Percentiles rank a stretch among this genome's conserved stretches.
phyloP scores from a whole-genome alignment of 148 eudicot genomes.

The Talinum fruticosum region DNA sequence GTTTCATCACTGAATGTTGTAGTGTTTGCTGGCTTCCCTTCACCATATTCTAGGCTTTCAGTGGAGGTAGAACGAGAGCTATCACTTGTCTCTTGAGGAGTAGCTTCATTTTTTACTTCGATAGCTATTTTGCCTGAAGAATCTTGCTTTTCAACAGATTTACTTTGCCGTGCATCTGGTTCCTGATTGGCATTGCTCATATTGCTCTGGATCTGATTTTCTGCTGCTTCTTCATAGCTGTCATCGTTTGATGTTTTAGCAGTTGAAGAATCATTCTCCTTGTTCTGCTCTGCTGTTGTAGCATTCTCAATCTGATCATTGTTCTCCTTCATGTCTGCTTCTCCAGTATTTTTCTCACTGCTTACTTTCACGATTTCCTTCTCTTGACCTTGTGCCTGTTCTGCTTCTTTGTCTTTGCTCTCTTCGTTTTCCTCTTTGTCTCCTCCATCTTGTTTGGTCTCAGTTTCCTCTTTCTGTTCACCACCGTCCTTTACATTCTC shows the following conservation, averaged over 20 bases:
- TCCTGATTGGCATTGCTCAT: constrained; percentile 7
- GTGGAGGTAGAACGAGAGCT: constrained; percentile 17
- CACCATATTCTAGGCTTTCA: constrained; percentile 27
- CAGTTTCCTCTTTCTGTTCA: constrained; percentile 7
- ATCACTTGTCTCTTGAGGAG: constrained; percentile 17
- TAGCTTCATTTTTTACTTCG: constrained; percentile 29
- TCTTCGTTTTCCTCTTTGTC: constrained; percentile 19
- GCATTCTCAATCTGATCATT: constrained; percentile 23
- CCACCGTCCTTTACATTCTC: constrained; percentile 4
- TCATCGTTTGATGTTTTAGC: background rate
- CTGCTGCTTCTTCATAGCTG: background rate
- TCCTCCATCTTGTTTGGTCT: constrained; percentile 16
- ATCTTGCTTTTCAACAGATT: constrained; percentile 22
- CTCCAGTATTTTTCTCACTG: constrained; percentile 24
- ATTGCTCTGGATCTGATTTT: background rate
- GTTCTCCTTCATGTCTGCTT: constrained; percentile 19
- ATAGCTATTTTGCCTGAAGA: constrained; percentile 13
- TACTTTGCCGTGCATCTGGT: constrained; percentile 19
- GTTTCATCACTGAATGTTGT: constrained; percentile 27
- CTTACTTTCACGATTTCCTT: constrained; percentile 19
- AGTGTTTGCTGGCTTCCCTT: constrained; percentile 39
- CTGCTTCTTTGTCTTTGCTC: constrained; percentile 11
- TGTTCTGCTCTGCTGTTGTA: constrained; percentile 27
- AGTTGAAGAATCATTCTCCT: constrained; percentile 27
- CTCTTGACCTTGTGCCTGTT: constrained; percentile 18